A percentile compares a stretch with the other conserved stretches of the same genome.
These are phyloP conservation scores for Borealophlyctis nickersoniae DNA, from an alignment of 192 early-diverging fungal genomes.

Conservation along the genomic window DNA sequence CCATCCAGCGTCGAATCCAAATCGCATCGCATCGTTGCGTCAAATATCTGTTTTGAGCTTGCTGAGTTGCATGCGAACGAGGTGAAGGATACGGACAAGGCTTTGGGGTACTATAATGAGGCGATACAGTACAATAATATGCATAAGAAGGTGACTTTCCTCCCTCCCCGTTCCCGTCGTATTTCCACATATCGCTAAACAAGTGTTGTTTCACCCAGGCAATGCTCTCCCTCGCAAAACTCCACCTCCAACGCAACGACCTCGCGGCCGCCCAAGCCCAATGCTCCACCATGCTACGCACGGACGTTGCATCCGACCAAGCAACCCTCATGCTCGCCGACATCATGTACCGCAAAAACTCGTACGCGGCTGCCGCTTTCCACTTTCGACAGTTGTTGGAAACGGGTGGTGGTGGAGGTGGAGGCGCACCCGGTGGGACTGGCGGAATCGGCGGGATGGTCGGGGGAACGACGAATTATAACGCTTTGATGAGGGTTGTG, in stretches of 20 bases:
- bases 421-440: too few relatives aligned
- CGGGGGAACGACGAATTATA: constrained; percentile 37
- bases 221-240: constrained; percentile 34
- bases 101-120: constrained; percentile 40
- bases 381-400: constrained; percentile 45
- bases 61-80: constrained; percentile 24
- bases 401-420: constrained; percentile 31
- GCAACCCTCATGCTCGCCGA: constrained; percentile 52
- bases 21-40: constrained; percentile 8
- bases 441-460: too few relatives aligned
- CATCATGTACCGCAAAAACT: constrained; percentile 40
- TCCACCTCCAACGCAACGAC: constrained; percentile 37
- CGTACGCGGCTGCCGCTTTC: constrained; percentile 35
- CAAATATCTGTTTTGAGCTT: constrained; percentile 40
- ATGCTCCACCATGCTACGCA: constrained; percentile 35
- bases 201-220: constrained; percentile 30
- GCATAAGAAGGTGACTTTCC: constrained; percentile 39
- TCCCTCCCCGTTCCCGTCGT: not conserved
- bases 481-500: constrained; percentile 35
- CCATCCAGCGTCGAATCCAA: constrained; percentile 1
- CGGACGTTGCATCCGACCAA: constrained; percentile 35
- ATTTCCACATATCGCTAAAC: not conserved
- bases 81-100: constrained; percentile 35
- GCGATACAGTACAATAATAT: constrained; percentile 35
- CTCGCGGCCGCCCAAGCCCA: constrained; percentile 46